Evolutionary conservation across 495 filamentous ascomycete genomes (phyloP).

Genomic region (Choiromyces venosus): DNA sequence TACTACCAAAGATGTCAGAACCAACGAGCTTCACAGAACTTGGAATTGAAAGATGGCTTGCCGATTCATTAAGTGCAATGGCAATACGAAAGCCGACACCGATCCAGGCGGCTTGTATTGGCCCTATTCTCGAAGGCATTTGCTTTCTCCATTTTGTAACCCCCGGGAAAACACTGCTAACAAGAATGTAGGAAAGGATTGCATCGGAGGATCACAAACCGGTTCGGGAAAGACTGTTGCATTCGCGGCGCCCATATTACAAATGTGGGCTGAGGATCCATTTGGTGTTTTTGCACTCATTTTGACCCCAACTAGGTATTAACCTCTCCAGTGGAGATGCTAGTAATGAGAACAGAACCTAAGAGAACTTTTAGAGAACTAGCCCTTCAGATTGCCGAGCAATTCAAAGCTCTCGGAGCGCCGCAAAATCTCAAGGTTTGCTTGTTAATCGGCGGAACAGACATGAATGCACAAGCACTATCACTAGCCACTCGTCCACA

Average conservation of each 20-base stretch:
- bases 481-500: constrained; percentile 75
- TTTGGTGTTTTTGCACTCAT: constrained; percentile 84
- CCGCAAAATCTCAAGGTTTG: constrained; percentile 77
- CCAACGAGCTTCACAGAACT: constrained; percentile 65
- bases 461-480: constrained; percentile 87
- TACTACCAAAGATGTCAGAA: not conserved
- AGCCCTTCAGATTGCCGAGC: constrained; percentile 91
- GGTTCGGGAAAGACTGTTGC: constrained; percentile 99
- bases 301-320: constrained; percentile 77
- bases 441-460: constrained; percentile 82
- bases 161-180: constrained; percentile 2
- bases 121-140: constrained; percentile 73
- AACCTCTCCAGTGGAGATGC: constrained; percentile 4
- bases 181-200: constrained; percentile 54
- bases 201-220: constrained; percentile 87
- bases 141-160: not conserved
- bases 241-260: constrained; percentile 87
- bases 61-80: constrained; percentile 77
- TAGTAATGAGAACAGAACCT: not conserved
- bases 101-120: constrained; percentile 89
- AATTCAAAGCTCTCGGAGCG: constrained; percentile 83
- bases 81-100: constrained; percentile 82
- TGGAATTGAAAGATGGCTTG: constrained; percentile 77
- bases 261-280: constrained; percentile 89
- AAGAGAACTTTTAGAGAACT: constrained; percentile 59